These are phyloP conservation scores for Suillus subluteus DNA, from an alignment of 768 basidiomycete species.

Conservation along the genomic window DNA sequence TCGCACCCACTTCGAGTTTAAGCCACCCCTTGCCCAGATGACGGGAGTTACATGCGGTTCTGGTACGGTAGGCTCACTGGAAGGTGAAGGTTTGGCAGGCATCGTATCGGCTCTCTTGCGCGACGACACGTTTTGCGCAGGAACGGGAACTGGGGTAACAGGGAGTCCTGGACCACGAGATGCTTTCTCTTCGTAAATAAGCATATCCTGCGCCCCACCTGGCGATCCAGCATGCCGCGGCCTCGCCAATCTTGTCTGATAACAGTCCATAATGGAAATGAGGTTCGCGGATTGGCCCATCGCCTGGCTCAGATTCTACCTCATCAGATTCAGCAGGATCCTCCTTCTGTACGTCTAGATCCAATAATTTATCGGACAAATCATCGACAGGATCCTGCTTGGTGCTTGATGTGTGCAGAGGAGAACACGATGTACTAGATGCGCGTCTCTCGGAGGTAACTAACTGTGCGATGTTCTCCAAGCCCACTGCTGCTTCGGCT, in stretches of 20 bases:
- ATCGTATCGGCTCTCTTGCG: constrained; percentile 37
- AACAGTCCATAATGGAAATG: constrained; percentile 83
- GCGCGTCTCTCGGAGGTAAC: constrained; percentile 38
- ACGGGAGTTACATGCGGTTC: constrained; percentile 41
- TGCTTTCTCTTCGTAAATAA: constrained; percentile 59
- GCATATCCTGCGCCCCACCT: constrained; percentile 84
- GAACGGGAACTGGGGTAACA: constrained; percentile 19
- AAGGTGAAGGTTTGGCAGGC: constrained; percentile 23
- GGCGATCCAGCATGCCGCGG: constrained; percentile 84
- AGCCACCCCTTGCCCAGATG: constrained; percentile 77
- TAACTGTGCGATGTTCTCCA: constrained; percentile 66
- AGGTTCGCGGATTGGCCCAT: constrained; percentile 29
- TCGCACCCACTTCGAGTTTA: constrained; percentile 73
- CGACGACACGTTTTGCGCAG: constrained; percentile 18
- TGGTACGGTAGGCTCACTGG: constrained; percentile 18
- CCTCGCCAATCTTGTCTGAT: constrained; percentile 90
- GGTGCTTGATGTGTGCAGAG: background rate
- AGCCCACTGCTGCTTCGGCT: constrained; percentile 64
- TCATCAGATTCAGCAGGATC: constrained; percentile 40
- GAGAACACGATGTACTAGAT: constrained; percentile 13
- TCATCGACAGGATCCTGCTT: constrained; percentile 23
- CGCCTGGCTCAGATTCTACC: constrained; percentile 30
- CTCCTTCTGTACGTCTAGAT: constrained; percentile 40
- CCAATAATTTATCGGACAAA: constrained; percentile 34
- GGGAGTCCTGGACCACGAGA: constrained; percentile 20